Evolutionary conservation across 2,329 filamentous ascomycete genomes (phyloP), one percentile per base, ranked within the genome.

Genomic region (Pochonia chlamydosporia): DNA sequence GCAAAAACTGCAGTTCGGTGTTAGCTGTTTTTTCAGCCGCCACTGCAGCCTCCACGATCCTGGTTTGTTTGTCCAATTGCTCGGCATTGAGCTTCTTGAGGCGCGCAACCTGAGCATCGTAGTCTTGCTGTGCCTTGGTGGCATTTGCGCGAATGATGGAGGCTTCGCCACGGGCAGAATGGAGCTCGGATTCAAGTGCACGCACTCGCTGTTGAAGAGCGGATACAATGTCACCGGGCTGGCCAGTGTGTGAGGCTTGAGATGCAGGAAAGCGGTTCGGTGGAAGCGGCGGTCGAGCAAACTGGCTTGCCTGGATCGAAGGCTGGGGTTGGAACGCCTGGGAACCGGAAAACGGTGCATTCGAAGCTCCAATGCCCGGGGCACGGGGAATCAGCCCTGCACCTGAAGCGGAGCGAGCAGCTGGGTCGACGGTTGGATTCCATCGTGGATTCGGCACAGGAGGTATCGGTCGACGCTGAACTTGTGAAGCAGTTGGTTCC

Each of bases 91-190:
- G 65, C 53, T 82, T 82, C 56, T 80, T 81, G 47, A 88, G 68
- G 5, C 76, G 73, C 18, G 73, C 67, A 21, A 91, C 63, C 55
- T 84, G 76, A 21, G 76, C 74, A 43, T 87, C 81, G 57, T 85
- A 79, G 40, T 82, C 76, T 44, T 79, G 78, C 14, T 73, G 71
- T 0, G 74, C 69, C 56, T 81, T 84, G 43, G 84, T 78, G 35
- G 81, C 75, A 50, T 87, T 88, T 50, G 79, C 78, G 28, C 88
- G 80, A n/a, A 91, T 74, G 50, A 91, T 89, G 43, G 85, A 76
- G 24, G 82, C 82, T 61, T 91, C 87, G 43, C 88, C 88, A 16
- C 79, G 72, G 55, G 87, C 85, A 3, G 77, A 75, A 46, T 73
- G 73, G 14, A 85, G 72, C 43, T 82, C 78, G 5, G 75, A 67